Conservation (phyloP, 2,329 filamentous ascomycete genomes). For the Talaromyces islandicus region DNA sequence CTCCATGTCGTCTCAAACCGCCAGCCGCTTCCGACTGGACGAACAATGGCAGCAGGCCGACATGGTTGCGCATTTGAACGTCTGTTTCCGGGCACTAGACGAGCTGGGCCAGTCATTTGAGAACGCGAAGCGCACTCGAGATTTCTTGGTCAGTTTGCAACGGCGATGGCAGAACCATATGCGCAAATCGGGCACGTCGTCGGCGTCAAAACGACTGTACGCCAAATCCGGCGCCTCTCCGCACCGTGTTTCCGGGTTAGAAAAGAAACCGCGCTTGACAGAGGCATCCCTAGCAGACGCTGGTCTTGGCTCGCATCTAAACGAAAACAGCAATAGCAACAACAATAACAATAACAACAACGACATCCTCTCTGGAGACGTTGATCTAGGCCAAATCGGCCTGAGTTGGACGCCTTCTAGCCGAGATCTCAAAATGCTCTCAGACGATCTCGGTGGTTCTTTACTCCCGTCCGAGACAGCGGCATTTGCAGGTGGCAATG, state of each 20-base stretch:
- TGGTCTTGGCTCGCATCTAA: neutral
- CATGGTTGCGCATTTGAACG: constrained; percentile 33
- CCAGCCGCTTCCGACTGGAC: constrained; percentile 14
- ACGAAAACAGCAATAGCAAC: neutral
- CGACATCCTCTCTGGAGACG: neutral
- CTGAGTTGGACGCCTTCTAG: constrained; percentile 9
- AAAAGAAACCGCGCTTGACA: constrained; percentile 7
- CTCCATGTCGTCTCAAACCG: constrained; percentile 23
- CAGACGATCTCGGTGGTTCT: constrained; percentile 6
- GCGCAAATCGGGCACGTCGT: constrained; percentile 15
- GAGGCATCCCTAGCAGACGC: constrained; percentile 1
- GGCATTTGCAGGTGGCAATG: neutral
- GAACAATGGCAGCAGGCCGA: constrained; percentile 11
- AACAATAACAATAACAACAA: neutral
- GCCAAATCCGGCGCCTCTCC: neutral
- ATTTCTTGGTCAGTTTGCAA: constrained; percentile 33
- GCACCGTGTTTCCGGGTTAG: neutral
- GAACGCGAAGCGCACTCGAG: constrained; percentile 35
- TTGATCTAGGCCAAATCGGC: constrained; percentile 5
- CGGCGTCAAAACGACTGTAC: constrained; percentile 18
- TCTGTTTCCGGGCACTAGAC: constrained; percentile 38
- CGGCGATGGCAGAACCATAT: constrained; percentile 34
- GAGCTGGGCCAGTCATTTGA: constrained; percentile 36
- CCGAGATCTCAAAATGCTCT: constrained; percentile 9
- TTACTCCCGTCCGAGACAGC: constrained; percentile 5